Evolutionary conservation across 495 filamentous ascomycete species (phyloP), one percentile per base, ranked within the genome.

Genomic region (Beverwykella pulmonaria): DNA sequence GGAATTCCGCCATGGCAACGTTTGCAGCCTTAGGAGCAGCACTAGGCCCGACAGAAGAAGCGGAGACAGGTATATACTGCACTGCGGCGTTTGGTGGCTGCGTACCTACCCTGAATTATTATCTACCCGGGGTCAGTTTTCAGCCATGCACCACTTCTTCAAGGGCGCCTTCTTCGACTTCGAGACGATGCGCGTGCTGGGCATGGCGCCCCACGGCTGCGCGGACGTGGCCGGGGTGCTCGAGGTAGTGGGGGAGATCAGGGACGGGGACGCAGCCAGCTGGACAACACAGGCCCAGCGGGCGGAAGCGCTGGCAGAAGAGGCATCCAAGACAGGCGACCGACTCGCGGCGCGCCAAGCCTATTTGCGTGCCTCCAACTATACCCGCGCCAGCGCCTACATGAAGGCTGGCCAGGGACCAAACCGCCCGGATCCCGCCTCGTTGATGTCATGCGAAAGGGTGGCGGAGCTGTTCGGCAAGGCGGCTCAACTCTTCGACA

Each of bases 141-240:
- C n/a, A 48, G 46, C 17, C 6, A 53, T 53, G 49, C 25, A 53
- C 49, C 20, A 29, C 3, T 53, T 53, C 25, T 53, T 53, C 49
- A 53, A 53, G 25, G 3, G 4, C 17, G 23, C 15, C 5, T 53
- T 53, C 17, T 59, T 59, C 55, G 46, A 59, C 22, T 59, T 59
- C 55, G 55, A 59, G 22, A 23, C 41, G 30, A n/a, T 47, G 8
- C 55, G 55, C 14, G 25, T 59, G 2, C 20, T 59, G 2, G 22
- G 34, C 55, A 59, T 32, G 15, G 20, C 55, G 1, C 34, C 55
- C 5, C 46, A 23, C 19, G 55, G 36, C 5, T 30, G 55, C 3
- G 39, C 30, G 10, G 55, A 59, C 5, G 46, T 59, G 1, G 55
- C 19, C 17, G 55, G 46, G 12, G 32, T 22, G 44, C 39, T 56